Evolutionary conservation across 73 alveolate genomes (phyloP), one percentile per base, ranked within the genome.

Genomic region (Breviolum minutum): DNA sequence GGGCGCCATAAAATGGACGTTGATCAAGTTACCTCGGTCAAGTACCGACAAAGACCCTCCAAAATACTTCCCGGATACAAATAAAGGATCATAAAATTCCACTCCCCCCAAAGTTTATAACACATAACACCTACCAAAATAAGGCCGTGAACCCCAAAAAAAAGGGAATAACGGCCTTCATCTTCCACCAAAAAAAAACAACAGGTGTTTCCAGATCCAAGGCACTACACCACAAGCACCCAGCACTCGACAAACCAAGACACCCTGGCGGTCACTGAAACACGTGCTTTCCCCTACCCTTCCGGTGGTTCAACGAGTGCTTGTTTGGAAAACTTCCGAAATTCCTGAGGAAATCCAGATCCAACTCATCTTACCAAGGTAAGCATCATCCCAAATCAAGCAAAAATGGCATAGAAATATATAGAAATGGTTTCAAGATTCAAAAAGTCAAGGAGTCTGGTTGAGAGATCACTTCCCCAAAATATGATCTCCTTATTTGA

Each of bases 161-260:
- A 68, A 68, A 1, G 4, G 1, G 77, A 68, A 17, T 1, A 68
- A n/a, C n/a, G 54, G 54, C 54, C 54, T 68, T 68, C 24, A 68
- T 68, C 77, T 68, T 14, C 4, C 1, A 17, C 77, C 0, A 68
- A 14, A 13, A 17, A 11, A 62, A 29, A 12, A 24, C 29, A 62
- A 8, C 80, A 10, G 80, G 24, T 77, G 87, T 48, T 82, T 62
- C 16, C 11, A 12, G 26, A 24, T n/a, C 96, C 66, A 71, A 22
- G 89, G 54, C 12, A 89, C 97, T 48, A 66, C 97, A 13, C 97
- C 97, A 61, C 97, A 91, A 22, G 97, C 97, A 0, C 97, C 97
- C 13, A 91, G 89, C 14, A 91, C 97, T 24, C 97, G 97, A 30
- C 97, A 91, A 30, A 27, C 13, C 80, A 91, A 66, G 80, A 91